Evolutionary conservation across 805 yeast species (phyloP), one percentile per base, ranked within the genome.

Genomic region (Zygoascus ofunaensis): DNA sequence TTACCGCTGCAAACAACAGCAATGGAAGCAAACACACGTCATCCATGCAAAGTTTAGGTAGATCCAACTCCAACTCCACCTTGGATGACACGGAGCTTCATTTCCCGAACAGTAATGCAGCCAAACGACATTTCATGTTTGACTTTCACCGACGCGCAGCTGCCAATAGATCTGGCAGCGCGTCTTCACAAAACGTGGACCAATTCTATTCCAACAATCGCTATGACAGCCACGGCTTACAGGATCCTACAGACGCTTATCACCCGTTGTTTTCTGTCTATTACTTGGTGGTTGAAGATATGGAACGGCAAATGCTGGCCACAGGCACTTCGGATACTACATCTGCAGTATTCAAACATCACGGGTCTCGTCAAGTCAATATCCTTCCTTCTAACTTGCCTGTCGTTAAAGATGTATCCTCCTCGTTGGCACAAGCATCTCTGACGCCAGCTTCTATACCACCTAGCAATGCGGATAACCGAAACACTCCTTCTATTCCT

Each of bases 231-330:
- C 58, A 71, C 17, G 73, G 77, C 7, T n/a, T 41, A 2, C 45
- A 42, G 1, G 92, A 87, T 62, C 97, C 97, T 14, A 84, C 95
- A 0, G 71, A 74, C 43, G 90, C 89, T 1, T 89, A 75, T 61
- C 94, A 89, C 63, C 97, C 98, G 0, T 70, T 89, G 50, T 66
- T 90, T 10, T 86, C 95, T 4, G 81, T 90, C 33, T 92, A 92
- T 60, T 82, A 77, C 57, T 71, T 92, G 51, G 95, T 87, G 15
- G 80, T 77, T 43, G 98, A 92, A 64, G 84, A 86, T 82, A 59
- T 73, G 50, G 78, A 74, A 56, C 74, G 95, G 45, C 81, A 80
- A 64, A 15, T 7, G 12, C 30, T 7, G 30, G 12, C 34, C 12
- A 26, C 17, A 21, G 23, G 26, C 12, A 32, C 34, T 5, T 30